phyloP scores from a whole-genome alignment of 2,329 filamentous ascomycete species.

The Fusarium continuum region DNA sequence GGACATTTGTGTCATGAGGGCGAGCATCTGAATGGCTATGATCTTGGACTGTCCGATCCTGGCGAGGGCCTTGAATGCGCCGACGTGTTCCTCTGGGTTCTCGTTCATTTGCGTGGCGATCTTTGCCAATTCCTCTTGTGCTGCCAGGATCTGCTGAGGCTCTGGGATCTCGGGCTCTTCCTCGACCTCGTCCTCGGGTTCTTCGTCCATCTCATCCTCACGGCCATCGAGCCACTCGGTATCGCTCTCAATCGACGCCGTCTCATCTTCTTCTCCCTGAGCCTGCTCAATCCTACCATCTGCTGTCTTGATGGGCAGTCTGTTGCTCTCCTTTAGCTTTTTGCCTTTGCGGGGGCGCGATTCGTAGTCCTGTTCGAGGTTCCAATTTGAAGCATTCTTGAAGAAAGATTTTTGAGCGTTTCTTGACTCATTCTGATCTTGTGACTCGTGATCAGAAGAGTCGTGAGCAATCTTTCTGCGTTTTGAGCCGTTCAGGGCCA shows the following conservation, averaged over 20 bases:
- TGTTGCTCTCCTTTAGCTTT: slow-evolving; percentile 76
- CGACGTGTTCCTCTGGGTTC: slow-evolving; percentile 88
- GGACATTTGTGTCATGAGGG: slow-evolving; percentile 84
- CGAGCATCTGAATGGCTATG: slow-evolving; percentile 82
- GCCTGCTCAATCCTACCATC: slow-evolving; percentile 76
- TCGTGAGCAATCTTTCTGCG: slow-evolving; percentile 67
- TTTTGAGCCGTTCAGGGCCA: slow-evolving; percentile 63
- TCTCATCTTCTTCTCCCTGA: slow-evolving; percentile 65
- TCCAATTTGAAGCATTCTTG: slow-evolving; percentile 81
- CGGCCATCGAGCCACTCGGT: slow-evolving; percentile 71
- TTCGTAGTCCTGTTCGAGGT: slow-evolving; percentile 93
- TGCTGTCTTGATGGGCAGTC: slow-evolving; percentile 85
- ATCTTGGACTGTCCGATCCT: slow-evolving; percentile 76
- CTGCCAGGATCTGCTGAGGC: slow-evolving; percentile 81
- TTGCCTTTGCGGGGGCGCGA: slow-evolving; percentile 80
- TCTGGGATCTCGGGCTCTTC: slow-evolving; percentile 73
- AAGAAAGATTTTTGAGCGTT: slow-evolving; percentile 72
- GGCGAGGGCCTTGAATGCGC: slow-evolving; percentile 79
- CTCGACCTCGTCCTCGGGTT: slow-evolving; percentile 56
- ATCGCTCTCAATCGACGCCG: slow-evolving; percentile 67
- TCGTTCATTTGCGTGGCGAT: slow-evolving; percentile 86
- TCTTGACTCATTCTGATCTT: slow-evolving; percentile 45
- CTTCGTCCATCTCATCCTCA: slow-evolving; percentile 61
- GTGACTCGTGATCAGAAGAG: slow-evolving; percentile 56
- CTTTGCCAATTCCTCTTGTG: slow-evolving; percentile 91